phyloP scores from a whole-genome alignment of 2,329 filamentous ascomycete genomes.

The Westerdykella ornata region DNA sequence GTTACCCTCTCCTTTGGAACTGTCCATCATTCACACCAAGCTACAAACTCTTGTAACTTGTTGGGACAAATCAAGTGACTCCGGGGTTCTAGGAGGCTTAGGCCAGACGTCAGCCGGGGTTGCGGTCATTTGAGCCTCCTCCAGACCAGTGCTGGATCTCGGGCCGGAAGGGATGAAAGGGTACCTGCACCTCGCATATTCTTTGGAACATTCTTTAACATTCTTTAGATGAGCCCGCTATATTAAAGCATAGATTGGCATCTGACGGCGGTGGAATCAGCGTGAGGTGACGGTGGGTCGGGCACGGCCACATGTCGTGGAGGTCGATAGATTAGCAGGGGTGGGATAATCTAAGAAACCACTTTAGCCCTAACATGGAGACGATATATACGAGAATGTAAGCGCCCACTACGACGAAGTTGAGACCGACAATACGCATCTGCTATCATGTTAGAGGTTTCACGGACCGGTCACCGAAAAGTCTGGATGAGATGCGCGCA shows the following conservation, averaged over 20 bases:
- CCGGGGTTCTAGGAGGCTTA: slow-evolving; percentile 2
- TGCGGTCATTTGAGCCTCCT: slow-evolving; percentile 15
- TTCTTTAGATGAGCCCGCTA: slow-evolving; percentile 7
- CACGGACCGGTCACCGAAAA: slow-evolving; percentile 15
- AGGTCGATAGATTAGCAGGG: slow-evolving; percentile 10
- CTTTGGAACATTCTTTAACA: slow-evolving; percentile 4
- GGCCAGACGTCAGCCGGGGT: slow-evolving; percentile 6
- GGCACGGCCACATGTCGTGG: slow-evolving; percentile 6
- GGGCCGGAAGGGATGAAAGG: slow-evolving; percentile 2
- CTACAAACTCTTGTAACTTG: background rate
- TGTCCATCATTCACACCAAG: background rate
- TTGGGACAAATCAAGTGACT: slow-evolving; percentile 5
- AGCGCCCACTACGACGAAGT: background rate
- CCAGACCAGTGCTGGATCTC: background rate
- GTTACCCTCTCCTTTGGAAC: background rate
- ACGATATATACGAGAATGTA: slow-evolving; percentile 9
- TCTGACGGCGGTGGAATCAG: slow-evolving; percentile 5
- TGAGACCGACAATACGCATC: slow-evolving; percentile 5
- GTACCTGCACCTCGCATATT: slow-evolving; percentile 3
- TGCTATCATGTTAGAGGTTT: background rate
- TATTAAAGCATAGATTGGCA: slow-evolving; percentile 7
- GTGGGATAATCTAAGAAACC: slow-evolving; percentile 11
- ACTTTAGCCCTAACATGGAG: slow-evolving; percentile 21
- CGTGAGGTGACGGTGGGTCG: slow-evolving; percentile 10
- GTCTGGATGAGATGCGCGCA: background rate